Evolutionary conservation across 202 grass and related monocot genomes (phyloP).

Genomic region (Carex sylvatica): DNA sequence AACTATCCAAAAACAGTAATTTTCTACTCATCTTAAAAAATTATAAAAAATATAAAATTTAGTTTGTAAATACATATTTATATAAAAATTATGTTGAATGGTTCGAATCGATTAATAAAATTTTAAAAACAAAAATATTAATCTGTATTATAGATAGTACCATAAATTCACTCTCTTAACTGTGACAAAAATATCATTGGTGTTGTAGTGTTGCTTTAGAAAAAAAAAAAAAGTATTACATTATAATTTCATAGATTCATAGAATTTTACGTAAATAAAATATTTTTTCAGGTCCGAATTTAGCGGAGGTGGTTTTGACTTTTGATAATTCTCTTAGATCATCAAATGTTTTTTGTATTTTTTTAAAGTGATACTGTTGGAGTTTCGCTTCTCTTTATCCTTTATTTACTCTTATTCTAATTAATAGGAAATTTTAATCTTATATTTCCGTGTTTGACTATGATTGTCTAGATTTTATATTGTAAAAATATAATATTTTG

Average conservation of each 20-base stretch:
- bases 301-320: not conserved
- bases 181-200: not conserved
- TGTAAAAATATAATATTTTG: not conserved
- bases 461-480: not conserved
- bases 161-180: not conserved
- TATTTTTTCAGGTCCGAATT: not conserved
- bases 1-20: no score
- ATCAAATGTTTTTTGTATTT: not conserved
- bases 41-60: no score
- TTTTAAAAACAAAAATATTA: no score
- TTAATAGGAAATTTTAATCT: not conserved
- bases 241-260: not conserved
- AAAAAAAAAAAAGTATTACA: not conserved
- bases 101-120: no score
- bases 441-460: slow-evolving; percentile 2
- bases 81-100: no score
- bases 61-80: no score
- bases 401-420: not conserved
- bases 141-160: no score
- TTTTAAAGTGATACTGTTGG: not conserved
- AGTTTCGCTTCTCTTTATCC: not conserved
- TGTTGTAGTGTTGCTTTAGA: not conserved
- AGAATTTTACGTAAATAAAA: not conserved
- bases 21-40: no score
- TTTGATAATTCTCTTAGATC: not conserved